Base-by-base conservation (phyloP, 495 filamentous ascomycete species). In the Penicillium paxilli region DNA sequence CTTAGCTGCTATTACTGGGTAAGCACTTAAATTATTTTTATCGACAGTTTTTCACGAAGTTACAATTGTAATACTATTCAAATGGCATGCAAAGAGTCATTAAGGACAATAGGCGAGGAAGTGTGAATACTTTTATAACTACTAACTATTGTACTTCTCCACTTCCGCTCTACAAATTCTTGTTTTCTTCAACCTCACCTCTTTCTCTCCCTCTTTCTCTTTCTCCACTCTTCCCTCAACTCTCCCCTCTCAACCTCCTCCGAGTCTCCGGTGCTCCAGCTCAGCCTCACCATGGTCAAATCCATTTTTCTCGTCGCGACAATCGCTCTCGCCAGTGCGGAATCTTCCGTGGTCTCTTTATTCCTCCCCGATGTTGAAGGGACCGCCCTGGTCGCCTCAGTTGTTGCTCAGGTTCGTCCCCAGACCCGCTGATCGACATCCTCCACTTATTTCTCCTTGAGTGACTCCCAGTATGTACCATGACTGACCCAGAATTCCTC, bases 331-430 rank as follows among this genome's bases (percentile, higher is more conserved):
- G 67, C 55, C 23, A 51, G 63, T 19, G 73, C 69, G 20, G 47
- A 74, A 26, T 49, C 57, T 47, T 55, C 54, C 20, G 64, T 71
- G 37, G 64, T 70, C 47, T 61, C 61, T 12, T 45, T 79, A 50
- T 65, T 76, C 28, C 57, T 81, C 11, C 67, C 60, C 35, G 56
- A 58, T 14, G 46, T 64, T 25, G 73, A 78, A 54, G 22, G 52
- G 4, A 68, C 76, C 51, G 49, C 62, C 0, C 47, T 80, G 49
- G 65, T 54, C 16, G 77, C 66, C 12, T 79, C 76, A 0, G 64
- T 81, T 48, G 49, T 79, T 30, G 65, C 57, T 12, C 49, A 62
- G 50, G 69, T 74, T 20, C 11, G 38, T 56, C 21, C 42, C 12
- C 16, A 35, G 30, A 25, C 44, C 41, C 20, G 16, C 35, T 40